These are phyloP conservation scores for Phoenix roebelenii DNA, from an alignment of 176 grass and related monocot genomes.

Conservation along the genomic window DNA sequence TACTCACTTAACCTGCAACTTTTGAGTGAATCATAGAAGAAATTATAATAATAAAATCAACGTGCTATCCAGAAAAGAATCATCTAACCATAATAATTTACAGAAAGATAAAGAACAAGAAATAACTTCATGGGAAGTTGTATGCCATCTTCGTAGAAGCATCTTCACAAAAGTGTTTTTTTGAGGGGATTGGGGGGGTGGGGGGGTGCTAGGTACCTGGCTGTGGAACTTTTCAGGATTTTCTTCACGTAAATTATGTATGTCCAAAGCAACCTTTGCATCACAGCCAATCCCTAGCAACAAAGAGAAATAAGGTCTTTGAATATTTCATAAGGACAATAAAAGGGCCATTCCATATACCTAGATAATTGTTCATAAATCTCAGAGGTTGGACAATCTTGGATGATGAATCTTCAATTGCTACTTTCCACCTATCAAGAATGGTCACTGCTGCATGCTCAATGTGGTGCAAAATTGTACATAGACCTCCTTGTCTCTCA, in stretches of 20 bases:
- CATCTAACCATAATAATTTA: too few relatives aligned
- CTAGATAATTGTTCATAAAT: constrained; percentile 28
- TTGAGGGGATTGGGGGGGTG: too few relatives aligned
- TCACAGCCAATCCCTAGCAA: constrained; percentile 84
- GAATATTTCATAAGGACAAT: constrained; percentile 7
- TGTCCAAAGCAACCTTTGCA: constrained; percentile 97
- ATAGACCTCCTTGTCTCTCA: constrained; percentile 22
- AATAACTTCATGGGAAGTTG: too few relatives aligned
- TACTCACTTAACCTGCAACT: too few relatives aligned
- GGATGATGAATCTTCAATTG: constrained; percentile 9
- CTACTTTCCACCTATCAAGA: constrained; percentile 30
- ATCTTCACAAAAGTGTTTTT: too few relatives aligned
- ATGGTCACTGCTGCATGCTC: constrained; percentile 30
- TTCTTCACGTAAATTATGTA: constrained; percentile 92
- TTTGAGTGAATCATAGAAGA: too few relatives aligned
- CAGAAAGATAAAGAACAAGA: too few relatives aligned
- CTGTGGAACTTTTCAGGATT: constrained; percentile 91
- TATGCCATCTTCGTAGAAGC: too few relatives aligned
- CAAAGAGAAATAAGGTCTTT: background rate
- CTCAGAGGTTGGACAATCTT: background rate
- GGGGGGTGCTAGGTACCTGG: constrained; percentile 39
- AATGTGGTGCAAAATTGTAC: constrained; percentile 20
- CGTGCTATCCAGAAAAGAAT: too few relatives aligned
- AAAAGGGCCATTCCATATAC: constrained; percentile 8
- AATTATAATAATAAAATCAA: too few relatives aligned